A percentile compares a stretch with the other conserved stretches of the same genome.
Evolutionary conservation across 1,139 yeast species (phyloP).

Genomic region (Taphrina communis): DNA sequence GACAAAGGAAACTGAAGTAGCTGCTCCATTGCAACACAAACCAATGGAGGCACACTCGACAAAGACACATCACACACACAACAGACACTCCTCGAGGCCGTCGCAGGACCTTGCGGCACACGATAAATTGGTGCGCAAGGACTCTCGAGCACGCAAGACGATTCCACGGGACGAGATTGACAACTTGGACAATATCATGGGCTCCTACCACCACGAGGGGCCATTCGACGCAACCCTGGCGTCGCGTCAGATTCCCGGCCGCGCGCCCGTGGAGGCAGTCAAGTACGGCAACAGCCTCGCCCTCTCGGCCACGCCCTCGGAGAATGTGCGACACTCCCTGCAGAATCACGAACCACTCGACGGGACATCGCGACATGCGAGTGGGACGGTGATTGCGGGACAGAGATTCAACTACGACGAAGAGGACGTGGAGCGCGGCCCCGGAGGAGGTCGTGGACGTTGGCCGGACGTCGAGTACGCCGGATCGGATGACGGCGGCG

Average conservation of each 20-base stretch:
- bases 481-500: conserved; percentile 20
- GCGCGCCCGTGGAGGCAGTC: conserved; percentile 45
- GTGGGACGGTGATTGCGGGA: conserved; percentile 40
- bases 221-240: conserved; percentile 45
- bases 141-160: conserved; percentile 30
- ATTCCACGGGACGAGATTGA: conserved; percentile 40
- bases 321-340: conserved; percentile 42
- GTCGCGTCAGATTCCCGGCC: conserved; percentile 42
- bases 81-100: conserved; percentile 23
- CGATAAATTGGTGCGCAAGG: conserved; percentile 29
- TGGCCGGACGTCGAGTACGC: conserved; percentile 3
- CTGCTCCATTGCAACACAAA: neutral
- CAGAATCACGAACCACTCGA: conserved; percentile 43
- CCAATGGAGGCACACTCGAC: neutral
- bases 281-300: conserved; percentile 41
- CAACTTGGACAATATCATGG: conserved; percentile 23
- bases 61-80: neutral
- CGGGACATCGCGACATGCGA: conserved; percentile 42
- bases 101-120: conserved; percentile 21
- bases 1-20: neutral
- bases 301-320: conserved; percentile 43
- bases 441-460: conserved; percentile 7
- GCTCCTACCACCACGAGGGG: conserved; percentile 45
- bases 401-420: conserved; percentile 33
- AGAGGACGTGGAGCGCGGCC: conserved; percentile 31